A percentile compares a stretch with the other conserved stretches of the same genome.
These are phyloP conservation scores for Lachnellula willkommii DNA, from an alignment of 2,329 filamentous ascomycete genomes.

Conservation along the genomic window DNA sequence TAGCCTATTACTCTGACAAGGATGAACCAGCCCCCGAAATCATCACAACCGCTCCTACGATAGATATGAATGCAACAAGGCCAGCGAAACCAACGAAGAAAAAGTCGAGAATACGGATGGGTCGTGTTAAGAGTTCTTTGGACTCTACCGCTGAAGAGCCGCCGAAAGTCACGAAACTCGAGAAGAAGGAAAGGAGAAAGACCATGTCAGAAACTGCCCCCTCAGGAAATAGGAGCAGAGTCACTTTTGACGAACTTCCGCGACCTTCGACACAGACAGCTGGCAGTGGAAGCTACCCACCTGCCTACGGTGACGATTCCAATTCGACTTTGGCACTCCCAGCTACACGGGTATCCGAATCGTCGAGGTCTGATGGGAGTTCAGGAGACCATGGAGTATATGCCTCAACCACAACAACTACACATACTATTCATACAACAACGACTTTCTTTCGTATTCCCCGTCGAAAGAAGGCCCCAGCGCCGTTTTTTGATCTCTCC, in stretches of 20 bases:
- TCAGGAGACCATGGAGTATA: constrained; percentile 60
- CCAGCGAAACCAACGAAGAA: constrained; percentile 45
- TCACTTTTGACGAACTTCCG: constrained; percentile 58
- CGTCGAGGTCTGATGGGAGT: constrained; percentile 83
- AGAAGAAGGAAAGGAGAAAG: constrained; percentile 40
- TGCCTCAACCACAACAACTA: constrained; percentile 54
- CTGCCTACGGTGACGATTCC: constrained; percentile 57
- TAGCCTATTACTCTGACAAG: constrained; percentile 9
- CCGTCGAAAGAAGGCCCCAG: constrained; percentile 63
- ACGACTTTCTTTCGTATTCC: constrained; percentile 77
- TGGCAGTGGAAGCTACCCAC: constrained; percentile 39
- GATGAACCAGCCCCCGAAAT: constrained; percentile 58
- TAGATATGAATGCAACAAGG: constrained; percentile 44
- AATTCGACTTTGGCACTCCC: constrained; percentile 59
- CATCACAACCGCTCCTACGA: constrained; percentile 86
- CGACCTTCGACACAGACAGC: constrained; percentile 44
- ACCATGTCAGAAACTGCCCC: constrained; percentile 33
- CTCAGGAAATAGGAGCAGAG: constrained; percentile 36
- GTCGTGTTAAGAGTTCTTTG: constrained; percentile 36
- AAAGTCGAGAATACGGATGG: constrained; percentile 49
- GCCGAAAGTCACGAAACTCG: constrained; percentile 21
- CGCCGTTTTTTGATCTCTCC: constrained; percentile 78
- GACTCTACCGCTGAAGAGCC: constrained; percentile 15
- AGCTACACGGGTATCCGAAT: constrained; percentile 69
- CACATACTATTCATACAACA: constrained; percentile 57